Percentiles rank a stretch among this genome's conserved stretches.
Evolutionary conservation across 768 basidiomycete genomes (phyloP).

Genomic region (Mrakia hoshinonis): DNA sequence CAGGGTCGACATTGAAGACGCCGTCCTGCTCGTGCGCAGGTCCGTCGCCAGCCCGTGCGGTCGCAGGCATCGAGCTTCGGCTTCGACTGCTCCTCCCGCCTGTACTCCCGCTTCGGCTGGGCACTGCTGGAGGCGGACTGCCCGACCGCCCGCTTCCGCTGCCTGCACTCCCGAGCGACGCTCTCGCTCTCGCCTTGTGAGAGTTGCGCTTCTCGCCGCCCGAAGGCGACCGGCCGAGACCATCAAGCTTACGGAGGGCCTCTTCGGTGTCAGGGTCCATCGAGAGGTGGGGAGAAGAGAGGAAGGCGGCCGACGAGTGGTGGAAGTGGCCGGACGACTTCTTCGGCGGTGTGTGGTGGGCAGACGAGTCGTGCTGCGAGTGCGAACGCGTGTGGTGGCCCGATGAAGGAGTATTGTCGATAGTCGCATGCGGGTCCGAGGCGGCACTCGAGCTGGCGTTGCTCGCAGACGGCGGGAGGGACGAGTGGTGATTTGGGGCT

Average conservation of each 20-base stretch:
- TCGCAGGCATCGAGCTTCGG: constrained; percentile 20
- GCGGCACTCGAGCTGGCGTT: not conserved
- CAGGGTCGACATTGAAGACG: not conserved
- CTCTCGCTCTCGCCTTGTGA: not conserved
- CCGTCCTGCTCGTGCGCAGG: constrained; percentile 7
- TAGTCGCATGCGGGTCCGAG: not conserved
- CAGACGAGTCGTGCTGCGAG: not conserved
- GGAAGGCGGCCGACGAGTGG: not conserved
- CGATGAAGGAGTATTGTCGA: not conserved
- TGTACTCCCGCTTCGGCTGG: not conserved
- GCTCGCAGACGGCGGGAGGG: constrained; percentile 5
- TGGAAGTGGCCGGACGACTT: not conserved
- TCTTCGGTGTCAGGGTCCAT: constrained; percentile 19
- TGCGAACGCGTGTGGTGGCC: constrained; percentile 1
- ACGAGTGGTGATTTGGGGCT: not conserved
- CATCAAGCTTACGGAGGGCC: constrained; percentile 23
- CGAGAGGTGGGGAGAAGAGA: not conserved
- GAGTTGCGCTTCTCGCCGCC: constrained; percentile 7
- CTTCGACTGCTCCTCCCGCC: not conserved
- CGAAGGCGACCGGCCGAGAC: constrained; percentile 21
- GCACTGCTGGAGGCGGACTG: constrained; percentile 13
- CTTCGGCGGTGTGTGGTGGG: not conserved
- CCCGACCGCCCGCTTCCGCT: constrained; percentile 10
- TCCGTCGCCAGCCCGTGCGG: not conserved
- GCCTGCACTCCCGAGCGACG: not conserved